phyloP scores from a whole-genome alignment of 2,329 filamentous ascomycete genomes.

The Cercospora beticola region DNA sequence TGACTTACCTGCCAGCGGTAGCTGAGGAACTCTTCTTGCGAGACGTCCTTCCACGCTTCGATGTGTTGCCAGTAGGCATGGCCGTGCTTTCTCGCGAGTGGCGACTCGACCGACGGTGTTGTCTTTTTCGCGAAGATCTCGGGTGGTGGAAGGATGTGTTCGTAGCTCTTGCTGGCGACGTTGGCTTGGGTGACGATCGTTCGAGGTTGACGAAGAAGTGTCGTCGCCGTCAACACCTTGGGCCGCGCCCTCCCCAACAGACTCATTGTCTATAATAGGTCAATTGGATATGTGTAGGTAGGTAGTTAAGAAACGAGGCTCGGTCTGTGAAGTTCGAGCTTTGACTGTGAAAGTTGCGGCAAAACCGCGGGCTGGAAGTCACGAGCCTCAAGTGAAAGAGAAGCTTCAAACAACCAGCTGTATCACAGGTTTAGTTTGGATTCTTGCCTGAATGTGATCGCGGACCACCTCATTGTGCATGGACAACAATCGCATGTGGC shows the following conservation, averaged over 20 bases:
- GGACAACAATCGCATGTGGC: not conserved
- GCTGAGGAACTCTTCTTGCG: slow-evolving; percentile 52
- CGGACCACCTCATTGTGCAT: not conserved
- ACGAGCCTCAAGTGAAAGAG: not conserved
- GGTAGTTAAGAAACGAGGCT: not conserved
- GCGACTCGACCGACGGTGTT: not conserved
- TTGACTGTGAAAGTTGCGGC: not conserved
- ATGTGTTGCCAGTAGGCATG: slow-evolving; percentile 26
- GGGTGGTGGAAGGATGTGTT: slow-evolving; percentile 8
- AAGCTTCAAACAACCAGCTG: slow-evolving; percentile 4
- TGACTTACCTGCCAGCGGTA: slow-evolving; percentile 57
- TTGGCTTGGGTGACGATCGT: slow-evolving; percentile 13
- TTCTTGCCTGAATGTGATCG: slow-evolving; percentile 1
- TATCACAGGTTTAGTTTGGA: not conserved
- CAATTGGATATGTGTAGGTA: not conserved
- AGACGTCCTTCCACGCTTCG: slow-evolving; percentile 49
- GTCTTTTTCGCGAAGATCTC: slow-evolving; percentile 9
- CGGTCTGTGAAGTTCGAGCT: not conserved
- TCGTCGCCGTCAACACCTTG: not conserved
- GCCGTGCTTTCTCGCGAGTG: not conserved
- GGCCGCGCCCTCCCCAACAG: not conserved
- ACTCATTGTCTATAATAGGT: not conserved
- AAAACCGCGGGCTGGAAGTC: not conserved
- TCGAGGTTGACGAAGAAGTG: not conserved
- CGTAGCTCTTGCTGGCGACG: slow-evolving; percentile 12